These are phyloP conservation scores for Penium margaritaceum DNA, from an alignment of 139 green algal species.

Conservation along the genomic window DNA sequence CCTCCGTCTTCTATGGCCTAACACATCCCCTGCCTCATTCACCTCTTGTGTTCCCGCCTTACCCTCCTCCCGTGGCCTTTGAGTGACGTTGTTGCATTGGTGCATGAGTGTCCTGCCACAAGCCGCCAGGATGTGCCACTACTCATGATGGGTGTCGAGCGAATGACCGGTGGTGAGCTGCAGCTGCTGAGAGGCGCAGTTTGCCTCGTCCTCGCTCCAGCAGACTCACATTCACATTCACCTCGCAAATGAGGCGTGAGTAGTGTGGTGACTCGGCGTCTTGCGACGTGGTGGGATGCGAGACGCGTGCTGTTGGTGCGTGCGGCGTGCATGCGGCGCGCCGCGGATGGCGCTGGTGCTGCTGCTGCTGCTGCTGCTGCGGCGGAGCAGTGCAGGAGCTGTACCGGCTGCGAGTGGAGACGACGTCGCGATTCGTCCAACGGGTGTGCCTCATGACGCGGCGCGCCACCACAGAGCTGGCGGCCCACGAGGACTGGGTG, in stretches of 20 bases:
- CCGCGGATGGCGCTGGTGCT: background rate
- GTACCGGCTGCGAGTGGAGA: constrained; percentile 25
- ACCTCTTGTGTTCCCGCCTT: background rate
- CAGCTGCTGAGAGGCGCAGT: too few relatives aligned
- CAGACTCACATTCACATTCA: background rate
- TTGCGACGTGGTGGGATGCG: too few relatives aligned
- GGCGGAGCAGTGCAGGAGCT: constrained; percentile 16
- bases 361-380: background rate
- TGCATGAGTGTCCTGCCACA: too few relatives aligned
- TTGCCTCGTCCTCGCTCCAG: background rate
- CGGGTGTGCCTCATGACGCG: constrained; percentile 27
- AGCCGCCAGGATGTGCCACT: too few relatives aligned
- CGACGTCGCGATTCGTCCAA: constrained; percentile 19
- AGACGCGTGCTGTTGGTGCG: too few relatives aligned
- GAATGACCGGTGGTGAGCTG: too few relatives aligned
- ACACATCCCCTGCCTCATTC: background rate
- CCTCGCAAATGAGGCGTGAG: too few relatives aligned
- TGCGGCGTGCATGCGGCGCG: background rate
- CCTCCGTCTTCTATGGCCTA: background rate
- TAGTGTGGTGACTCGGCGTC: too few relatives aligned
- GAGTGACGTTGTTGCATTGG: constrained; percentile 31
- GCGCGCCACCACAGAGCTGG: constrained; percentile 14
- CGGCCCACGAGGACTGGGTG: constrained; percentile 34
- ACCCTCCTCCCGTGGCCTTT: background rate
- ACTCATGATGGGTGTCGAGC: too few relatives aligned